These are phyloP conservation scores for Dryadomyces quercivorus DNA, from an alignment of 2,329 filamentous ascomycete genomes.

Conservation along the genomic window DNA sequence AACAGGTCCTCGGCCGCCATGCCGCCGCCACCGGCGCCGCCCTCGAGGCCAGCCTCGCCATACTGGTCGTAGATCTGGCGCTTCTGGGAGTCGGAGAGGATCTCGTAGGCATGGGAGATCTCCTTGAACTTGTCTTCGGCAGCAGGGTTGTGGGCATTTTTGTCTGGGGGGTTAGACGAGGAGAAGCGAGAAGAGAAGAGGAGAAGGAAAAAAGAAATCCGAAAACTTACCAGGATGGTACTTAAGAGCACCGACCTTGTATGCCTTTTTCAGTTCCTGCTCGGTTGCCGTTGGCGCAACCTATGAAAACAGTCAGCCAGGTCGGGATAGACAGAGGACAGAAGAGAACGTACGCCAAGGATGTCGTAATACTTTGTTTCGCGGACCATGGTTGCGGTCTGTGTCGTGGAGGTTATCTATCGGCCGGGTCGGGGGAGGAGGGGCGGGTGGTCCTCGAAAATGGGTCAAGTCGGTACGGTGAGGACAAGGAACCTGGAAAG, in stretches of 20 bases:
- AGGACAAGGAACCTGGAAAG: not conserved
- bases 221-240: slow-evolving; percentile 68
- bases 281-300: slow-evolving; percentile 71
- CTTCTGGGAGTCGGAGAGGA: slow-evolving; percentile 86
- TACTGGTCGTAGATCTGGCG: slow-evolving; percentile 90
- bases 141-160: slow-evolving; percentile 87
- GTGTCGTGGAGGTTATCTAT: not conserved
- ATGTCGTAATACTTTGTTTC: slow-evolving; percentile 70
- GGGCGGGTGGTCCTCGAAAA: not conserved
- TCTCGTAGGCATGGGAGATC: slow-evolving; percentile 88
- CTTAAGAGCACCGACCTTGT: slow-evolving; percentile 73
- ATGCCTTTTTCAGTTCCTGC: slow-evolving; percentile 79
- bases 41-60: slow-evolving; percentile 92
- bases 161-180: no score
- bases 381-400: slow-evolving; percentile 52
- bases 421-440: not conserved
- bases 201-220: no score
- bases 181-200: no score
- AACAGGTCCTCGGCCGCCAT: slow-evolving; percentile 97
- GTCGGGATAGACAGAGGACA: not conserved
- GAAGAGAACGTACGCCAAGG: slow-evolving; percentile 51
- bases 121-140: slow-evolving; percentile 99
- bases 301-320: slow-evolving; percentile 30
- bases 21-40: slow-evolving; percentile 63
- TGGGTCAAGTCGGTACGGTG: not conserved